Conservation (phyloP, 176 grass and related monocot genomes). For the Avena atlantica region DNA sequence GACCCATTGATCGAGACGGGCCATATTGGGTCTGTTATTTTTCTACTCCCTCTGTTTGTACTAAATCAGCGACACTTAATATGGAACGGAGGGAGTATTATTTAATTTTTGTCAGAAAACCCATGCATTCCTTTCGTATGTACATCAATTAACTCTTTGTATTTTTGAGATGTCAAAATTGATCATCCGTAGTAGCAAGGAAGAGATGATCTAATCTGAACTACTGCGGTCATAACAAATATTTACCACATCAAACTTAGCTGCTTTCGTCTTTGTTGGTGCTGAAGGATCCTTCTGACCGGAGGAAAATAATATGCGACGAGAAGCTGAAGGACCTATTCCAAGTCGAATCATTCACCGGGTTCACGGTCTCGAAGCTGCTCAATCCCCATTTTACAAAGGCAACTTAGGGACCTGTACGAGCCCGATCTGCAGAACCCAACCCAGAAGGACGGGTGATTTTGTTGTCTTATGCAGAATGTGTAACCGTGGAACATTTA, state of each 20-base stretch:
- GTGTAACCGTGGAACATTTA: slow-evolving; percentile 52
- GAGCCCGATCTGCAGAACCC: slow-evolving; percentile 46
- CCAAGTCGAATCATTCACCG: slow-evolving; percentile 86
- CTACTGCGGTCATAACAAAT: slow-evolving; percentile 19
- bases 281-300: slow-evolving; percentile 92
- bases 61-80: no score
- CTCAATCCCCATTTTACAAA: slow-evolving; percentile 92
- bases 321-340: slow-evolving; percentile 95
- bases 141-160: not conserved
- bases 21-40: not conserved
- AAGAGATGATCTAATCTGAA: not conserved
- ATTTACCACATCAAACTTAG: slow-evolving; percentile 22
- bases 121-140: not conserved
- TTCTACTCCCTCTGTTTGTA: not conserved
- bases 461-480: slow-evolving; percentile 56
- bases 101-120: slow-evolving; percentile 1
- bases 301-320: slow-evolving; percentile 94
- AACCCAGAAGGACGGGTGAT: slow-evolving; percentile 48
- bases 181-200: not conserved
- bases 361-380: slow-evolving; percentile 83
- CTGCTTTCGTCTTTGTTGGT: slow-evolving; percentile 36
- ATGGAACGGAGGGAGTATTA: not conserved
- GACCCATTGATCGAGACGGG: slow-evolving; percentile 7
- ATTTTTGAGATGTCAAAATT: slow-evolving; percentile 6
- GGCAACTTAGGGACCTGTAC: slow-evolving; percentile 47